phyloP scores from a whole-genome alignment of 2,329 filamentous ascomycete species.

The Botrytis porri region DNA sequence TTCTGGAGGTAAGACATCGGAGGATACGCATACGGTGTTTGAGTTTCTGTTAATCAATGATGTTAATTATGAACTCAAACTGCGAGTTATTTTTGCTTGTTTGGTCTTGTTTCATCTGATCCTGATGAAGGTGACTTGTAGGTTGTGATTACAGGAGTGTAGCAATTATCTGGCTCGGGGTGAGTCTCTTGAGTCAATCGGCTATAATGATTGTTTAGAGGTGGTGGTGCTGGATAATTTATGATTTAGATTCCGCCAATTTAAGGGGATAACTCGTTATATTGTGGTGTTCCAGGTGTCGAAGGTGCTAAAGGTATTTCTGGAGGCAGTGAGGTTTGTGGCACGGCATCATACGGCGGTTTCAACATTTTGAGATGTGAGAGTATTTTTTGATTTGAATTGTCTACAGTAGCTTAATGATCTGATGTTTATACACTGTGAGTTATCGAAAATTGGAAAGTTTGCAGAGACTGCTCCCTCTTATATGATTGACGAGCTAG shows the following conservation, averaged over 20 bases:
- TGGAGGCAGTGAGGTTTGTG: neutral
- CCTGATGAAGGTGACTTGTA: neutral
- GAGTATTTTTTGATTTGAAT: neutral
- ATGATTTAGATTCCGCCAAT: neutral
- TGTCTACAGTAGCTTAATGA: too few species aligned
- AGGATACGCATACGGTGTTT: neutral
- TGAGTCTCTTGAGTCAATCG: neutral
- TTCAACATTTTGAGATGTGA: neutral
- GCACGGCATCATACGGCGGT: neutral
- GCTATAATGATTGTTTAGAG: neutral
- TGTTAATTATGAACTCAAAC: neutral
- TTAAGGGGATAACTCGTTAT: neutral
- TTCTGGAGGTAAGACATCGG: neutral
- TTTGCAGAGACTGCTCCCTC: neutral
- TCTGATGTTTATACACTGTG: neutral
- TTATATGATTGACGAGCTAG: neutral
- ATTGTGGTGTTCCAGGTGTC: neutral
- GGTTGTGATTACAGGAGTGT: neutral
- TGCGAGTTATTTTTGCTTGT: neutral
- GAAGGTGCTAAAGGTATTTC: neutral
- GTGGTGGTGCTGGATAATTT: neutral
- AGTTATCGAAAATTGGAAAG: fast-evolving
- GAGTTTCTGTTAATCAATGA: neutral
- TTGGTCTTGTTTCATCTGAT: neutral
- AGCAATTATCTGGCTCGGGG: neutral